Base-by-base conservation (phyloP, 768 basidiomycete genomes). In the Mycena pura region DNA sequence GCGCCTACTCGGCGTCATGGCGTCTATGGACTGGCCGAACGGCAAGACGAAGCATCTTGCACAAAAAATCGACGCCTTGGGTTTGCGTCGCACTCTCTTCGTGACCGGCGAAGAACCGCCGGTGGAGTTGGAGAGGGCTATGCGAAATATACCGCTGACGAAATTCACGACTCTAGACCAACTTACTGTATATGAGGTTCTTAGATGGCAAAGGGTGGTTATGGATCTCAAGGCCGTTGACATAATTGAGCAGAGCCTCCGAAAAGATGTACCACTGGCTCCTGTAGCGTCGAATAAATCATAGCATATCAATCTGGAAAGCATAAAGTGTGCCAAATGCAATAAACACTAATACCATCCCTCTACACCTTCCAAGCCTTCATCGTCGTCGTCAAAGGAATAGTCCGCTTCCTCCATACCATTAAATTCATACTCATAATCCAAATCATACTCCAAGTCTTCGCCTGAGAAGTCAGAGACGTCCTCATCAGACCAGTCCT, bases 221-320 rank as follows among this genome's bases (percentile, higher is more conserved):
- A 69, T 98, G 71, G 96, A 98, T 70, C 70, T 90, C 60, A 84
- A 86, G 53, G 93, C 94, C 3, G 87, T 95, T n/a, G 88, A 94
- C 34, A 84, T 81, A 67, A 83, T 95, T 43, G 91, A 93, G 74
- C 79, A 80, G 65, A 84, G 79, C 41, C 77, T 93, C 27, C 79
- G 81, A 62, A 87, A 87, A 67, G 68, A 76, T 57, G 72, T 77
- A 28, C 76, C 76, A 47, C 61, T 74, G 19, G 66, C 61, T 17
- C 21, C 47, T n/a, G 28, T 62, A 62, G 48, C 40, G 9, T 47
- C 54, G 46, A 40, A 47, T 28, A 22, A 45, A 62, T 44, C 25
- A 39, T 62, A 51, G 36, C 17, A 48, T 46, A 25, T 46, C 34
- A 36, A 36, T 17, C 10, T 9, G 10, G 39, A n/a, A 10, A 25